These are phyloP conservation scores for Arachis stenosperma DNA, from an alignment of 306 rosid genomes.

Conservation along the genomic window DNA sequence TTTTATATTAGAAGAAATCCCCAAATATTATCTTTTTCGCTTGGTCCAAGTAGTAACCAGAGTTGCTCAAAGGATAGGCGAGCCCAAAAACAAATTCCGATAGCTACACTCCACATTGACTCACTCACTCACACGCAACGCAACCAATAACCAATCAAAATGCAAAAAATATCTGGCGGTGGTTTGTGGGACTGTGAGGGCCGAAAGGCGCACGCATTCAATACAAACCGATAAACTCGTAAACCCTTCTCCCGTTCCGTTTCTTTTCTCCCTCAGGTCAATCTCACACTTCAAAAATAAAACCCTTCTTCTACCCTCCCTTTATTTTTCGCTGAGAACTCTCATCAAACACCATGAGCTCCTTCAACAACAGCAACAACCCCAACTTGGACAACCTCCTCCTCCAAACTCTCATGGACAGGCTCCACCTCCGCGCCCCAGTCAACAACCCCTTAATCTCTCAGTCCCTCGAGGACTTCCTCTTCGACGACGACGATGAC, in stretches of 20 bases:
- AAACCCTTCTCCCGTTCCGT: neutral
- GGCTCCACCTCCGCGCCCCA: conserved; percentile 68
- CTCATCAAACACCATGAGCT: conserved; percentile 55
- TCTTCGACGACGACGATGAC: conserved; percentile 47
- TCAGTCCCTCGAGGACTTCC: conserved; percentile 82
- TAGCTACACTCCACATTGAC: no score
- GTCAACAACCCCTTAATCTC: conserved; percentile 50
- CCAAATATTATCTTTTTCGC: no score
- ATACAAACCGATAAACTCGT: neutral
- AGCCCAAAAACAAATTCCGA: no score
- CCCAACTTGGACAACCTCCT: conserved; percentile 62
- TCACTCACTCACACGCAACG: neutral
- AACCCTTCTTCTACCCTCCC: neutral
- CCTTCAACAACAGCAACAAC: conserved; percentile 47
- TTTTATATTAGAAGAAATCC: no score
- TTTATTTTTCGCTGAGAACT: neutral
- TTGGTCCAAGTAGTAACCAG: no score
- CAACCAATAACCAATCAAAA: no score
- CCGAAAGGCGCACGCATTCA: neutral
- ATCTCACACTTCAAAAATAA: neutral
- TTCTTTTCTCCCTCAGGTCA: neutral
- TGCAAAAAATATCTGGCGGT: neutral
- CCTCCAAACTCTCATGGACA: conserved; percentile 71
- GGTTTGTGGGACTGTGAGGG: neutral
- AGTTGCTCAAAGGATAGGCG: no score